Conservation (phyloP, 805 yeast genomes). For the Lachancea sp. region DNA sequence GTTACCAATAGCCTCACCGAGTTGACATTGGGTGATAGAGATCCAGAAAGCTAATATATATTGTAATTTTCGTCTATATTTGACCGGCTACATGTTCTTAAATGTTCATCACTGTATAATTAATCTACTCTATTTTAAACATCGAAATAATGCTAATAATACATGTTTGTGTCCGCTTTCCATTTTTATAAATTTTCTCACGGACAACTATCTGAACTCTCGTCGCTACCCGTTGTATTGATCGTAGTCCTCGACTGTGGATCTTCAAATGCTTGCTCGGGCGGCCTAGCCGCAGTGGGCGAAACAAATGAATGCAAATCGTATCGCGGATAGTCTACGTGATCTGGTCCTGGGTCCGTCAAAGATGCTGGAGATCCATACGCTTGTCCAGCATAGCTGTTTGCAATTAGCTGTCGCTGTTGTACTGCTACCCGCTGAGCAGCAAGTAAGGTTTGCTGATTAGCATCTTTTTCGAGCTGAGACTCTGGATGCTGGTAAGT, state of each 20-base stretch:
- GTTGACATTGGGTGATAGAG: no score
- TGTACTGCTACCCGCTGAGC: conserved; percentile 21
- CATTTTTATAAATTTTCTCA: no score
- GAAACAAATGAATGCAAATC: conserved; percentile 6
- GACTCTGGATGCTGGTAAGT: conserved; percentile 85
- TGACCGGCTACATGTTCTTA: no score
- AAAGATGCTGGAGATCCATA: conserved; percentile 2
- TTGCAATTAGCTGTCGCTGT: conserved; percentile 26
- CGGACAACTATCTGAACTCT: no score
- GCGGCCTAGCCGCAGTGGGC: conserved; percentile 6
- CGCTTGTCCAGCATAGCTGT: conserved; percentile 9
- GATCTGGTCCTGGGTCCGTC: conserved; percentile 1
- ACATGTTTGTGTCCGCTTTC: no score
- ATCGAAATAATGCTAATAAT: no score
- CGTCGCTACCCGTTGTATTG: no score
- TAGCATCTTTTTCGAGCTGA: conserved; percentile 35
- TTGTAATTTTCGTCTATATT: no score
- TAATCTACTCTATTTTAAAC: no score
- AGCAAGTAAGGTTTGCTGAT: conserved; percentile 15
- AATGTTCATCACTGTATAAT: no score
- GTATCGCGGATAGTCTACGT: conserved; percentile 2
- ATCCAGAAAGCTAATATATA: no score
- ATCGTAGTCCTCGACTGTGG: neutral
- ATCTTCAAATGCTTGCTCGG: conserved; percentile 1
- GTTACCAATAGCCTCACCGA: no score